Conservation (phyloP, 163 green algal genomes). For the Scenedesmus sp. region DNA sequence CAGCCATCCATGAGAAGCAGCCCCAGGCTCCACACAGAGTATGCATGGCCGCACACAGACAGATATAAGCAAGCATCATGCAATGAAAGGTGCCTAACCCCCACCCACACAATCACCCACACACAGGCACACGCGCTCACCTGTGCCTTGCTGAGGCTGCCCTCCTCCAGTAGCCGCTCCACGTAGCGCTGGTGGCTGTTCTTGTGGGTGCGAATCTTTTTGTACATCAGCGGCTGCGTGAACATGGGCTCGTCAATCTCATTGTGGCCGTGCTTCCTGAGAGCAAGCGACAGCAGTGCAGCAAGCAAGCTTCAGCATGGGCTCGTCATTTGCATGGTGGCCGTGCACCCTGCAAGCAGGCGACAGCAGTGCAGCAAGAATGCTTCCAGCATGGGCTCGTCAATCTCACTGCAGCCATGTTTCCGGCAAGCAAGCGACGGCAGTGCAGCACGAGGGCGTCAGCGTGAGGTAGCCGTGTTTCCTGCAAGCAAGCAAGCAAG, state of each 20-base stretch:
- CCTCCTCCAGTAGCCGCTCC: constrained; percentile 88
- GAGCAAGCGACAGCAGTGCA: neutral
- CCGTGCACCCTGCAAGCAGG: constrained; percentile 87
- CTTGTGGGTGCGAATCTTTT: constrained; percentile 86
- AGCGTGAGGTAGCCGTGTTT: constrained; percentile 98
- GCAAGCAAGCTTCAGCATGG: constrained; percentile 91
- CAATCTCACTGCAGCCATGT: constrained; percentile 99
- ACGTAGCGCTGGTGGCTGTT: constrained; percentile 89
- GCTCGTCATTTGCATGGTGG: constrained; percentile 99
- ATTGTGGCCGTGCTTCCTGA: constrained; percentile 95
- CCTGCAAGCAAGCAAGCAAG: constrained; percentile 49
- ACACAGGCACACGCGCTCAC: no score
- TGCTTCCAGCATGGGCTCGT: constrained; percentile 96
- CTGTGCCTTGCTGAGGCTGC: constrained; percentile 78
- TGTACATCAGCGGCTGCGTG: constrained; percentile 99
- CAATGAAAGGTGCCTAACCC: no score
- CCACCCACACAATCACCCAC: no score
- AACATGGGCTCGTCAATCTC: constrained; percentile 99
- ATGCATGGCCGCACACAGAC: no score
- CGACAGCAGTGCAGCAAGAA: constrained; percentile 88
- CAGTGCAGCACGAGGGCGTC: constrained; percentile 67
- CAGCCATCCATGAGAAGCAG: no score
- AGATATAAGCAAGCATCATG: no score
- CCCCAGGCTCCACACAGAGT: no score
- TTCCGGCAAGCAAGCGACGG: constrained; percentile 59